Base-by-base conservation (phyloP, 176 grass and related monocot species). In the Triticum aestivum region DNA sequence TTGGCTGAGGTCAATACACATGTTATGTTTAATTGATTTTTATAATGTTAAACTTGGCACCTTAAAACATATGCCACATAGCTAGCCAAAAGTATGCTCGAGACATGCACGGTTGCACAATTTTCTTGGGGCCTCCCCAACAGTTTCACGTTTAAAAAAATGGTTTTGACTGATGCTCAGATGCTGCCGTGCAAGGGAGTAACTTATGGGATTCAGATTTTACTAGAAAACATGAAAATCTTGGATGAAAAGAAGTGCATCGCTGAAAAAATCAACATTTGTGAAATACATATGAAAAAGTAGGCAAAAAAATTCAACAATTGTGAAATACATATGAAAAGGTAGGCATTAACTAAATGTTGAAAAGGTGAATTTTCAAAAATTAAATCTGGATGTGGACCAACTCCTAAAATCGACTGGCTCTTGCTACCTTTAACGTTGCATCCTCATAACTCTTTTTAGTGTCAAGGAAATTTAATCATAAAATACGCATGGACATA, bases 1-100 rank as follows among this genome's bases (percentile, higher is more conserved):
- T 52, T 52, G 49, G 10, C 5, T 52, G 14, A 17, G 13, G 49
- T 14, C 13, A 2, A 51, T 51, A 51, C 47, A 15, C 13, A 14
- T 15, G 47, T 51, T 51, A 51, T 51, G 47, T 51, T 51, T 51
- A 51, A 51, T 51, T 51, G 4, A 51, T 2, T 2, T 51, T 2
- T 51, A 51, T 51, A 51, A 51, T 51, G 3, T 5, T 73, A 45
- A 73, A 11, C 38, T 73, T 29, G 12, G 12, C 24, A 45, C 18
- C 23, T 85, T 80, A 80, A 80, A 81, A 0, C 39, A 73, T 70
- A 73, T 51, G 47, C 47, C 47, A 51, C 47, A 51, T 51, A 51
- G 47, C 47, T 51, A 51, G 9, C 29, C 35, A 77, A 82, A 51
- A 51, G 37, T 42, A 81, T 70, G 52, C n/a, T 61, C 21, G 12